These are phyloP conservation scores for Ophiostoma triangulosporum DNA, from an alignment of 2,329 filamentous ascomycete species.

Conservation along the genomic window DNA sequence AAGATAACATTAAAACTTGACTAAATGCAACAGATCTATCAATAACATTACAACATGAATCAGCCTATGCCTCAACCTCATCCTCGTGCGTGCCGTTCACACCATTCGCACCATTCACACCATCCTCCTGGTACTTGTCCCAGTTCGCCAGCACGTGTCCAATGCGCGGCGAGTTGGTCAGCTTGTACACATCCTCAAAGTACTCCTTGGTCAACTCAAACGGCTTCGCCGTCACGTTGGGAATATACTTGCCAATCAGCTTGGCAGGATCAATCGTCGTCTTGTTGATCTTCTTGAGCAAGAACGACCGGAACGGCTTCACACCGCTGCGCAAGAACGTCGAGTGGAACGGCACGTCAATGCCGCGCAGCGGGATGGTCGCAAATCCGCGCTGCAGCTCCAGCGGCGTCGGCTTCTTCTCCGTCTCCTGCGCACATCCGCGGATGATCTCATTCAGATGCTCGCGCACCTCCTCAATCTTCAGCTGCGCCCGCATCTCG, in stretches of 20 bases:
- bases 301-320: slow-evolving; percentile 95
- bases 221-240: slow-evolving; percentile 91
- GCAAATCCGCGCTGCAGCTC: slow-evolving; percentile 91
- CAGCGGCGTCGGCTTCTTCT: slow-evolving; percentile 76
- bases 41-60: background rate
- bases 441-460: slow-evolving; percentile 85
- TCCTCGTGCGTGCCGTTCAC: slow-evolving; percentile 10
- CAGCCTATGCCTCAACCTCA: background rate
- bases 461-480: slow-evolving; percentile 79
- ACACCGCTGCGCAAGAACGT: slow-evolving; percentile 96
- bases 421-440: slow-evolving; percentile 73
- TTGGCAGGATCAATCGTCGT: slow-evolving; percentile 96
- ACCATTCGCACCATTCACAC: slow-evolving; percentile 19
- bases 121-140: slow-evolving; percentile 55
- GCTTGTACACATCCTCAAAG: slow-evolving; percentile 93
- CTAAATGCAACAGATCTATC: background rate
- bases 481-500: slow-evolving; percentile 72
- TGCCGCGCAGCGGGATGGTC: slow-evolving; percentile 90
- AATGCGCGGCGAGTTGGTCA: slow-evolving; percentile 76
- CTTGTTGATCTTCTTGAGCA: slow-evolving; percentile 99
- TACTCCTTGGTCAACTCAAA: slow-evolving; percentile 97
- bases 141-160: slow-evolving; percentile 75
- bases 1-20: too few relatives aligned
- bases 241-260: slow-evolving; percentile 96
- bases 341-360: slow-evolving; percentile 98